Evolutionary conservation across 305 asterid species (phyloP).

Genomic region (Salvia sclarea): DNA sequence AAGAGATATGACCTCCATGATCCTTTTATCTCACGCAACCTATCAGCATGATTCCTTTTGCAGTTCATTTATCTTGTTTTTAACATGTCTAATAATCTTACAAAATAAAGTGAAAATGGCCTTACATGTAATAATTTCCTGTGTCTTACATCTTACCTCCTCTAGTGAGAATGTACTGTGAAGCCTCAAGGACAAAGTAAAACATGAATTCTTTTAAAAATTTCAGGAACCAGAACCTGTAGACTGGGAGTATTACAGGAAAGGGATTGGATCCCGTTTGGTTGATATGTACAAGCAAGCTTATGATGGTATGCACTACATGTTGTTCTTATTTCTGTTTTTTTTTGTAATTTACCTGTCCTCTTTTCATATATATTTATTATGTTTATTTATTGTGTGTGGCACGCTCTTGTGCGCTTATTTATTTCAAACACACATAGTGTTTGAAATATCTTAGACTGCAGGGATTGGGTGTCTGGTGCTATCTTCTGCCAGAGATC

Average conservation of each 20-base stretch:
- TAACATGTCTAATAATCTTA: not conserved
- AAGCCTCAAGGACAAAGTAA: not conserved
- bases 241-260: conserved; percentile 91
- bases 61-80: not conserved
- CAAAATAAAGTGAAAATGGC: not conserved
- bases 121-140: conserved; percentile 6
- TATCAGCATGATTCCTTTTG: not conserved
- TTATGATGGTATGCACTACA: conserved; percentile 65
- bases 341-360: conserved; percentile 13
- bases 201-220: conserved; percentile 1
- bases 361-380: not conserved
- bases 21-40: conserved; percentile 2
- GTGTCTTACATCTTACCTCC: not conserved
- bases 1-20: not conserved
- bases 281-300: conserved; percentile 95
- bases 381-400: not conserved
- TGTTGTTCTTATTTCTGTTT: conserved; percentile 5
- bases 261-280: conserved; percentile 83
- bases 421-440: not conserved
- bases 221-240: conserved; percentile 91
- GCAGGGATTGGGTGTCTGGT: too few relatives aligned
- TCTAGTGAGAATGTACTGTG: not conserved
- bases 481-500: too few relatives aligned
- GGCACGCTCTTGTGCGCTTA: not conserved
- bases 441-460: not conserved